These are phyloP conservation scores for Musa balbisiana DNA, from an alignment of 202 grass and related monocot species.

Conservation along the genomic window DNA sequence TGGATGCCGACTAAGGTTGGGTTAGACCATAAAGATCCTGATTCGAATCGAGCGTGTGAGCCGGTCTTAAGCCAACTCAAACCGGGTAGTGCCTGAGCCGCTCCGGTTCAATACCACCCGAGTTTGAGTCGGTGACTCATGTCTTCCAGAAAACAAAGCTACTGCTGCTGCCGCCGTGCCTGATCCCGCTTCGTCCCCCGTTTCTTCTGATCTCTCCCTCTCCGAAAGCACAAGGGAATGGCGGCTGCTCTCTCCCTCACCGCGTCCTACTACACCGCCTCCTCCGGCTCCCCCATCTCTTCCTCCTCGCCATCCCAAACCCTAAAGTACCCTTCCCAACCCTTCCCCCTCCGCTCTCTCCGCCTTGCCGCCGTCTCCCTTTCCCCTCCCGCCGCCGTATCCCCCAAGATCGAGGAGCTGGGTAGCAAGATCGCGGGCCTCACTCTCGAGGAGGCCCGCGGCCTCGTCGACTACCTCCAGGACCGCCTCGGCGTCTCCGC, in stretches of 20 bases:
- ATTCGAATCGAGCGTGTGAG: too few species aligned
- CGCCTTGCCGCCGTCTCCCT: constrained; percentile 1
- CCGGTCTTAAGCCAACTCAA: too few species aligned
- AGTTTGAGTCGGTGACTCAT: background rate
- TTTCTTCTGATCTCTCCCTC: background rate
- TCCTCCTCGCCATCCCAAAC: background rate
- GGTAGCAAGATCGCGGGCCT: background rate
- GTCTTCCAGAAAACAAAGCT: background rate
- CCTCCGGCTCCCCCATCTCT: background rate
- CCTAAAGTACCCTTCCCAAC: constrained; percentile 3
- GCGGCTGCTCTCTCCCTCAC: background rate
- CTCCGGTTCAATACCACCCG: background rate
- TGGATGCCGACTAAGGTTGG: too few species aligned
- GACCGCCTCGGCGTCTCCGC: constrained; percentile 20
- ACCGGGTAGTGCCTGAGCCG: too few species aligned
- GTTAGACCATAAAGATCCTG: too few species aligned
- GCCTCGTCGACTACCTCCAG: constrained; percentile 20
- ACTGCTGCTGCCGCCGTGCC: too few species aligned
- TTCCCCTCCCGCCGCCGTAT: background rate
- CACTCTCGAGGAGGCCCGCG: constrained; percentile 18
- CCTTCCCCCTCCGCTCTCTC: background rate
- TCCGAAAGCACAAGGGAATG: background rate
- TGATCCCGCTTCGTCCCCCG: background rate
- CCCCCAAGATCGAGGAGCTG: constrained; percentile 9
- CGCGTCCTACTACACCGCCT: background rate